Evolutionary conservation across 2,329 filamentous ascomycete genomes (phyloP), one percentile per base, ranked within the genome.

Genomic region (Paraphaeosphaeria sporulosa): DNA sequence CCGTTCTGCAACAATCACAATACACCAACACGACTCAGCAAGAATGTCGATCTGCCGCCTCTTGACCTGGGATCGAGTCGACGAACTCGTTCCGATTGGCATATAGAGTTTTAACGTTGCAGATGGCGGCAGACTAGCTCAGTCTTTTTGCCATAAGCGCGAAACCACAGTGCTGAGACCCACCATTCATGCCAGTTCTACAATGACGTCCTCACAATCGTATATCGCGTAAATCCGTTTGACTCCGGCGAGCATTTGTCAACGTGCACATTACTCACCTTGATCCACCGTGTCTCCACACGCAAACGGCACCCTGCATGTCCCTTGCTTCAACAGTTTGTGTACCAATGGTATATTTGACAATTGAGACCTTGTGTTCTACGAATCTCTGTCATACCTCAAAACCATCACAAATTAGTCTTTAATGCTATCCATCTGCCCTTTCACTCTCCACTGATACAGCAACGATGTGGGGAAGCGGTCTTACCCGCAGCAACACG

Each of bases 381-480:
- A 44, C 44, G 44, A 27, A 25, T 27, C 19, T 34, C 25, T 54
- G 2, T 36, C n/a, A 34, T n/a, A 50, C 34, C n/a, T 34, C n/a
- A 27, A 4, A 23, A 12, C 25, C 23, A 42, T 17, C 42, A 10
- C 9, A 21, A 30, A 19, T 7, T 43, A 51, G 47, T 49, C 48
- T 7, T 38, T 40, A 38, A 32, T 34, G 30, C 43, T 6, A 13
- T 38, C 32, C 10, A 44, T 44, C 12, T 44, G 19, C 17, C 15
- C 5, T 34, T 34, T 42, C 12, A 32, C 25, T 48, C 5, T 42
- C n/a, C 36, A 13, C 13, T 54, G 38, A 10, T 34, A 40, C 25
- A 30, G 6, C 8, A n/a, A 52, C 17, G 30, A 62, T 62, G 60
- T 62, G 60, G 60, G 56, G 51, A 4, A 40, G 52, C 1, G 57